These are phyloP conservation scores for Theileria equi DNA, from an alignment of 169 alveolate genomes.

Conservation along the genomic window DNA sequence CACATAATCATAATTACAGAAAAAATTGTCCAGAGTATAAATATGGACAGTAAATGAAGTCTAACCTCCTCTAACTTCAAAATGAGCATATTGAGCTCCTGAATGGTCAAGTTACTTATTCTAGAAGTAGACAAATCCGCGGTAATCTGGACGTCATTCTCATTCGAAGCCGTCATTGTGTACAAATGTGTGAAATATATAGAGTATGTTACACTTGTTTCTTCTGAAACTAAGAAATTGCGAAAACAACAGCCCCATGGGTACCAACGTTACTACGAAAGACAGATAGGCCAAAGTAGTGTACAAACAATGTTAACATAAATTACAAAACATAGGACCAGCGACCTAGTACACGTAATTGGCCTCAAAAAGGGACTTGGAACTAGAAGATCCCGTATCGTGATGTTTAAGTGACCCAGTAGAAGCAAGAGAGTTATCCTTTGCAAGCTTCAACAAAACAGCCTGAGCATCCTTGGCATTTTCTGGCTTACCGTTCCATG, in stretches of 20 bases:
- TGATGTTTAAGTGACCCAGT: slow-evolving; percentile 87
- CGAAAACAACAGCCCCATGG: neutral
- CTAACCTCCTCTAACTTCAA: slow-evolving; percentile 60
- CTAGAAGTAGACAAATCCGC: neutral
- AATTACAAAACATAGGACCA: neutral
- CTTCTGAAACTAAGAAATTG: neutral
- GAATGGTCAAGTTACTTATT: slow-evolving; percentile 41
- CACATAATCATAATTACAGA: neutral
- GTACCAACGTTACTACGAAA: neutral
- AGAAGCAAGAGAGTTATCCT: slow-evolving; percentile 96
- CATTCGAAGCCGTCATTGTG: slow-evolving; percentile 2
- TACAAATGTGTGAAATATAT: neutral
- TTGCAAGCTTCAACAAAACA: slow-evolving; percentile 91
- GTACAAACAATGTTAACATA: neutral
- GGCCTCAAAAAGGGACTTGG: slow-evolving; percentile 43
- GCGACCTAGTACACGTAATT: slow-evolving; percentile 31
- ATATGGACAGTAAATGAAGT: neutral
- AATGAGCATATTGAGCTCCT: slow-evolving; percentile 54
- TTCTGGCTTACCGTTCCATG: slow-evolving; percentile 96
- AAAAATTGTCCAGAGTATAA: neutral
- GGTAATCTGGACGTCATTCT: neutral
- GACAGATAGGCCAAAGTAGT: neutral
- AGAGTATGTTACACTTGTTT: neutral
- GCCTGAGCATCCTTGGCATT: slow-evolving; percentile 93
- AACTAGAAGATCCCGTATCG: no score